Base-by-base conservation (phyloP, 176 grass and related monocot species). In the Oryza meyeriana region DNA sequence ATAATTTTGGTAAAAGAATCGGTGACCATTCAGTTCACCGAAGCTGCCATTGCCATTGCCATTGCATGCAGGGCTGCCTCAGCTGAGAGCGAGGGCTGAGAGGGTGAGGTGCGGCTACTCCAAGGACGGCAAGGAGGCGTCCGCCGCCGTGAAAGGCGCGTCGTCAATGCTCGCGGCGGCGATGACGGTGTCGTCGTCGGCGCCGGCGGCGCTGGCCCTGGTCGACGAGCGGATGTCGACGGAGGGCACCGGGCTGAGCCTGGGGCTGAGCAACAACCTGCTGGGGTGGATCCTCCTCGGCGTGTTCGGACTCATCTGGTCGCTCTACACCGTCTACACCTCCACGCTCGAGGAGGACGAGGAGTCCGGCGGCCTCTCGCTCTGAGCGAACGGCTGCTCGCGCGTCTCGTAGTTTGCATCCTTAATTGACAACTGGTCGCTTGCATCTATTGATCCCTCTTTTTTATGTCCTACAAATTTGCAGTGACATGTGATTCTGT, bases 341-440 rank as follows among this genome's bases (percentile, higher is more conserved):
- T 91, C 90, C n/a, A 90, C 92, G 33, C 92, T 98, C 48, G 95
- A 98, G 9, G 95, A 98, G 69, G 95, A 95, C 70, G 95, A 98
- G 8, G 95, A 98, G 12, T 98, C 95, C 63, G 92, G 84, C 12
- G 92, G 92, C 13, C 92, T 97, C 79, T 92, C 89, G 0, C 94
- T 97, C 61, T 97, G 69, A 97, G 42, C 8, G 28, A 48, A 5
- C 16, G 4, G 0, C 48, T 20, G 6, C 48, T 52, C 17, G 1
- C 48, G 48, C 3, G 42, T 14, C 39, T 41, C 10, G 13, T 4
- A 12, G 2, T 52, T 52, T 52, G 14, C 48, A 2, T 52, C 4
- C 10, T 50, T 6, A 2, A 4, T 50, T n/a, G n/a, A n/a, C n/a
- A n/a, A 10, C 17, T 16, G 47, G 3, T 8, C 17, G 40, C 8